Base-by-base conservation (phyloP, 2,329 filamentous ascomycete species). In the Monilinia aucupariae region DNA sequence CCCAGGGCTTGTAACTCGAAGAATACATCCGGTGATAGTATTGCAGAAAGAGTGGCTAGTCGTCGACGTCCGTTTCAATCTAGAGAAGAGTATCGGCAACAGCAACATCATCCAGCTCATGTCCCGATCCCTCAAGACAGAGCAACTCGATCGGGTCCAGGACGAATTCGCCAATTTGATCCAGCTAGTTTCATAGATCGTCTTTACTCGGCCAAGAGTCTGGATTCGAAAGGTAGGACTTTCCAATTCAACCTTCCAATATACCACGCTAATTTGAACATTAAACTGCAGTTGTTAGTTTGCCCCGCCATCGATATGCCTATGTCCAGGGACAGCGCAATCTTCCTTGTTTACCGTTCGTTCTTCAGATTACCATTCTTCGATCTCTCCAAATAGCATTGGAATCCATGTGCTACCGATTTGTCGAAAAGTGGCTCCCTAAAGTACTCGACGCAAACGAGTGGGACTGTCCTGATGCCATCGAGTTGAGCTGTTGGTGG, bases 371-470 rank as follows among this genome's bases (percentile, higher is more conserved):
- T 47, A 60, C 45, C 2, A 55, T 66, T 45, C 62, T 68, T 51
- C 59, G 56, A 27, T 56, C 54, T 50, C 53, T 62, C 20, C 66
- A 68, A 61, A 37, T n/a, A 8, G 59, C 64, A 17, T 39, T 68
- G 7, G 66, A 68, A 59, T 62, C 64, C n/a, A 58, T 59, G 30
- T 64, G 63, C 9, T 68, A 59, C 50, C 41, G 62, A 7, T 68
- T 67, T 13, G 66, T 62, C 15, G 20, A 65, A 59, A 65, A 60
- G 39, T 68, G 66, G 66, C 55, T 68, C 43, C 66, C 66, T 17
- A 32, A 34, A 2, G 43, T 67, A 15, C 41, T 68, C 48, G n/a
- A 53, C 15, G 50, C 12, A 6, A 64, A 63, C 13, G 52, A 55
- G 20, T 68, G 63, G 63, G 62, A 64, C n/a, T 59, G 61, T 22